Conservation (phyloP, 129 eudicot species). For the Saposhnikovia divaricata region DNA sequence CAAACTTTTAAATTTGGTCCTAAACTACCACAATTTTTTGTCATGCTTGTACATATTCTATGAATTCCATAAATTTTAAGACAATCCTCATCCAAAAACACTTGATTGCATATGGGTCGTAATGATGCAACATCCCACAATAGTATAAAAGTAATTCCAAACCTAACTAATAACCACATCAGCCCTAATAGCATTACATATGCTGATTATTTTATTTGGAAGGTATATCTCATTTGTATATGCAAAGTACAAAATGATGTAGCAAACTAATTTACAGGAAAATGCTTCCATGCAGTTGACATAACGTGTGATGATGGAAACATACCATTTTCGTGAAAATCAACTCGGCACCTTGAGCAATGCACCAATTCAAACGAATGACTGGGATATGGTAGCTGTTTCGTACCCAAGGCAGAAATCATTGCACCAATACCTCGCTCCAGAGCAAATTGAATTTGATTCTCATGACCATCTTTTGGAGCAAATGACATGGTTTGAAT, state of each 20-base stretch:
- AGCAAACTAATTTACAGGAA: background rate
- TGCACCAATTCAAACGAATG: slow-evolving; percentile 89
- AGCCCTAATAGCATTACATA: background rate
- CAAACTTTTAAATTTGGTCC: background rate
- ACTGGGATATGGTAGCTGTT: slow-evolving; percentile 86
- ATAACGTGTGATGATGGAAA: background rate
- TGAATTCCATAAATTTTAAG: background rate
- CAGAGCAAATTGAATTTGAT: slow-evolving; percentile 93
- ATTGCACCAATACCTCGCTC: slow-evolving; percentile 92
- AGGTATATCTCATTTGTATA: background rate
- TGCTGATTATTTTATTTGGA: background rate
- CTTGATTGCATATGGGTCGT: background rate
- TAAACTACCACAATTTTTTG: background rate
- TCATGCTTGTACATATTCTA: background rate
- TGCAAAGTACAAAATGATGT: background rate
- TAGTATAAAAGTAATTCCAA: background rate
- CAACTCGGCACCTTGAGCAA: slow-evolving; percentile 97
- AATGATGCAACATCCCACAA: background rate
- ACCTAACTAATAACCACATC: background rate
- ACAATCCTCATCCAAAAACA: background rate
- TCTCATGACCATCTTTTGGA: slow-evolving; percentile 97
- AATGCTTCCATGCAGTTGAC: background rate
- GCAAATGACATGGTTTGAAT: slow-evolving; percentile 89
- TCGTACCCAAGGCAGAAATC: slow-evolving; percentile 81
- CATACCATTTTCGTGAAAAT: slow-evolving; percentile 89